A percentile compares a stretch with the other conserved stretches of the same genome.
These are phyloP conservation scores for Letharia lupina DNA, from an alignment of 495 filamentous ascomycete genomes.

Conservation along the genomic window DNA sequence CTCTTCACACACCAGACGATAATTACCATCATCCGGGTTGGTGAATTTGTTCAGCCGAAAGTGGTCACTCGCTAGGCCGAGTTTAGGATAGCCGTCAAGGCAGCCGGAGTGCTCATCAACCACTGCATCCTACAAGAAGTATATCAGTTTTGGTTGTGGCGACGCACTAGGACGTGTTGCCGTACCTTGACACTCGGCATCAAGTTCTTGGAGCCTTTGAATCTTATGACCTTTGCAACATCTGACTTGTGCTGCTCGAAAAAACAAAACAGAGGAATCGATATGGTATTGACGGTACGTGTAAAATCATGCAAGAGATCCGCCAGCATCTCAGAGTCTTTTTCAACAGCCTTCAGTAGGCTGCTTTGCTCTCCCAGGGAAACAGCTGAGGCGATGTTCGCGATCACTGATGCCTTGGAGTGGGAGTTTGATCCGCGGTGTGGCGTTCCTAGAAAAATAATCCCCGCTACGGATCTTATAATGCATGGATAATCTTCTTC, in stretches of 20 bases:
- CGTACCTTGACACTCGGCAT: background rate
- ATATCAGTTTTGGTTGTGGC: too few relatives aligned
- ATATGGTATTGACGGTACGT: conserved; percentile 1
- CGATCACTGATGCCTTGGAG: conserved; percentile 1
- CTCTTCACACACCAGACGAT: background rate
- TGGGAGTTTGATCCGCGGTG: background rate
- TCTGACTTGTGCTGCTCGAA: conserved; percentile 6
- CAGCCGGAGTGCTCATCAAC: conserved; percentile 2
- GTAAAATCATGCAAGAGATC: conserved; percentile 3
- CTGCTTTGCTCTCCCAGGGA: background rate
- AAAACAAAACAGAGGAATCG: conserved; percentile 4
- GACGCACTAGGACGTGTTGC: too few relatives aligned
- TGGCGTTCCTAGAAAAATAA: conserved; percentile 5
- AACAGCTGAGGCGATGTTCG: background rate
- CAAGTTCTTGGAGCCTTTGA: background rate
- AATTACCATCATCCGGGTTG: conserved; percentile 1
- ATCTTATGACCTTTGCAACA: background rate
- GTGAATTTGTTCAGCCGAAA: conserved; percentile 4
- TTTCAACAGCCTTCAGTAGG: background rate
- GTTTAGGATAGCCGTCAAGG: background rate
- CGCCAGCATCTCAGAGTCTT: background rate
- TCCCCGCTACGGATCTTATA: background rate
- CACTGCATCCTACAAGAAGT: background rate
- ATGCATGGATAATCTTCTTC: conserved; percentile 3
- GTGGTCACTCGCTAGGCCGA: conserved; percentile 5